Percentiles rank a stretch among this genome's conserved stretches.
phyloP scores from a whole-genome alignment of 768 basidiomycete species.

The Hygrocybe punicea region DNA sequence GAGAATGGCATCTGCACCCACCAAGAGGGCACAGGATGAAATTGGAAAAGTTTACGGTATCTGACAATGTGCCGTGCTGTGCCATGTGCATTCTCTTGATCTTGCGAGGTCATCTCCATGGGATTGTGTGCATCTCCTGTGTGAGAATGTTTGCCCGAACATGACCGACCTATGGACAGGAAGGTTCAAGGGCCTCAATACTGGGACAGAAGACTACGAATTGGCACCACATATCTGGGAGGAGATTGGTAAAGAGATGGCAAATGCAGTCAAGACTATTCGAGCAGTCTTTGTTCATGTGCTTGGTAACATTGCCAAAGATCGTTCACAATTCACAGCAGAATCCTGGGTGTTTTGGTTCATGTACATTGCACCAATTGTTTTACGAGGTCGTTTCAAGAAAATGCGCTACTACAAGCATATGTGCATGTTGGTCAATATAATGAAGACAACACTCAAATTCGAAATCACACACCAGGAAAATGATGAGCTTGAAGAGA shows the following conservation, averaged over 20 bases:
- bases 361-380: constrained; percentile 34
- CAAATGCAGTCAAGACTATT: constrained; percentile 23
- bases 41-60: constrained; percentile 29
- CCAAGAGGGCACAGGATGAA: not conserved
- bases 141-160: constrained; percentile 40
- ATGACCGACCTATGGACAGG: constrained; percentile 41
- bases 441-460: no score
- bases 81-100: constrained; percentile 24
- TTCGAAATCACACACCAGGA: constrained; percentile 27
- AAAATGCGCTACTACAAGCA: constrained; percentile 35
- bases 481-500: constrained; percentile 22
- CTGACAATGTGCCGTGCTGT: constrained; percentile 27
- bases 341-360: constrained; percentile 40
- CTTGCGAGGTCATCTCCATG: constrained; percentile 34
- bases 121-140: constrained; percentile 47
- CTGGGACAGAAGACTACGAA: constrained; percentile 26
- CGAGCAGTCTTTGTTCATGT: constrained; percentile 32
- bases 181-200: constrained; percentile 37
- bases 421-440: constrained; percentile 29
- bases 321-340: no score
- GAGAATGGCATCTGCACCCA: constrained; percentile 3
- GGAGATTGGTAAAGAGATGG: constrained; percentile 34
- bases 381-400: constrained; percentile 33
- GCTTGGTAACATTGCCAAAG: constrained; percentile 24
- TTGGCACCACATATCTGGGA: constrained; percentile 29